Evolutionary conservation across 2,329 filamentous ascomycete species (phyloP).

Genomic region (Colletotrichum plurivorum): DNA sequence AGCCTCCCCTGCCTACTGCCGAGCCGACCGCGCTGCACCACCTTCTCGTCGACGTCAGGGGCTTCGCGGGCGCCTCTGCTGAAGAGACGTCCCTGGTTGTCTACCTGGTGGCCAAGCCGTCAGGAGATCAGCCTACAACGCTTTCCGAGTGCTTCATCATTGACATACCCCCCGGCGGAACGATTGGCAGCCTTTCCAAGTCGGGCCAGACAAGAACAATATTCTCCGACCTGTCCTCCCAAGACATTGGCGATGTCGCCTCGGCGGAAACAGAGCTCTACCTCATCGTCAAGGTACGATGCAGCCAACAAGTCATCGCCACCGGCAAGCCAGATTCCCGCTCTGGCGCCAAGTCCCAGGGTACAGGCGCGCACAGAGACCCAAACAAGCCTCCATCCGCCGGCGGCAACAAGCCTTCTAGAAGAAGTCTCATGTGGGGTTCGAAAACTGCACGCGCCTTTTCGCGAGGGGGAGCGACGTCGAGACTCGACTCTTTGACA

Average conservation of each 20-base stretch:
- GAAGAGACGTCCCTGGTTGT: constrained; percentile 83
- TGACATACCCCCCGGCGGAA: constrained; percentile 81
- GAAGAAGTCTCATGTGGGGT: constrained; percentile 75
- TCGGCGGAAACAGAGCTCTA: constrained; percentile 82
- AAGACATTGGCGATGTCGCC: constrained; percentile 76
- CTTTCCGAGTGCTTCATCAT: constrained; percentile 89
- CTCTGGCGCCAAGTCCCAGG: constrained; percentile 63
- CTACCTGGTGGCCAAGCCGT: constrained; percentile 81
- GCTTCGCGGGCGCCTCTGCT: constrained; percentile 82
- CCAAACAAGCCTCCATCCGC: constrained; percentile 58
- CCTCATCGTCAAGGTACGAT: constrained; percentile 85
- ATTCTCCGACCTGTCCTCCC: constrained; percentile 86
- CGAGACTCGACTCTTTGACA: constrained; percentile 70
- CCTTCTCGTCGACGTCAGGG: constrained; percentile 85
- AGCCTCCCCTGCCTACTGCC: constrained; percentile 77
- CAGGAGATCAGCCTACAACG: constrained; percentile 73
- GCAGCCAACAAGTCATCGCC: constrained; percentile 64
- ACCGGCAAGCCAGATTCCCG: constrained; percentile 64
- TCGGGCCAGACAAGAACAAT: constrained; percentile 84
- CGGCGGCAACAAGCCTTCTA: constrained; percentile 60
- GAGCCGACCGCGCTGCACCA: constrained; percentile 85
- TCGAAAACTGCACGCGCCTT: constrained; percentile 67
- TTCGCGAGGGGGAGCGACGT: constrained; percentile 62
- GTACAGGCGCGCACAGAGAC: constrained; percentile 52
- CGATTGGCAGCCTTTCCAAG: constrained; percentile 74